Evolutionary conservation across 2,329 filamentous ascomycete species (phyloP), one percentile per base, ranked within the genome.

Genomic region (Balansia obtecta): DNA sequence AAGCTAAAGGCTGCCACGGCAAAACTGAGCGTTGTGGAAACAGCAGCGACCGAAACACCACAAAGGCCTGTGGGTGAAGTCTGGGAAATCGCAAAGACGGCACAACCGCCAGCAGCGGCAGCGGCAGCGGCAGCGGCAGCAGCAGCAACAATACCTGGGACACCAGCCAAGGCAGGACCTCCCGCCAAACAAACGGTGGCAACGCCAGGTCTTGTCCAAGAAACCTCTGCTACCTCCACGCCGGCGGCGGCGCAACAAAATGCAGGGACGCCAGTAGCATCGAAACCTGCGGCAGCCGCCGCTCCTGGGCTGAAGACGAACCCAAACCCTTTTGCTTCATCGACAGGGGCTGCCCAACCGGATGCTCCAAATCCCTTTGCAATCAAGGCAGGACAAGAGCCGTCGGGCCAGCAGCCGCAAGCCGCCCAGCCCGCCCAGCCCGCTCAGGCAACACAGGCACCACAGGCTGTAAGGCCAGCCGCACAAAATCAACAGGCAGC

Each of bases 11-110:
- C 71, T 9, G 79, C 82, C 0, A 74, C 75, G 47, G 86, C 84
- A 4, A 94, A 93, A 69, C 69, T 94, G 33, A 77, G 79, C 1
- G 80, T 93, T 1, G 86, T 97, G 3, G 79, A 89, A 60, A 86
- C 81, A 45, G 90, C 91, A 12, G 88, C 85, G 0, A 76, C 75
- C n/a, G 85, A 95, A 45, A 96, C 90, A 0, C 91, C 91, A 0
- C 76, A 91, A 59, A 83, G 82, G 62, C 80, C 89, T 0, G 88
- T 97, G 4, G 79, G 72, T 10, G 89, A 96, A 65, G 90, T 96
- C 0, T 96, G 88, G 86, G 82, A 85, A 55, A 71, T 86, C 49
- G 89, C 85, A 0, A 90, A 91, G 67, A 72, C 49, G 18, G 61
- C 67, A 20, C 63, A 64, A 40, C 57, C 64, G 20, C 53, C 55